Evolutionary conservation across 164 flowering plant genomes (phyloP), one percentile per base, ranked within the genome.

Genomic region (Vitis labrusca): DNA sequence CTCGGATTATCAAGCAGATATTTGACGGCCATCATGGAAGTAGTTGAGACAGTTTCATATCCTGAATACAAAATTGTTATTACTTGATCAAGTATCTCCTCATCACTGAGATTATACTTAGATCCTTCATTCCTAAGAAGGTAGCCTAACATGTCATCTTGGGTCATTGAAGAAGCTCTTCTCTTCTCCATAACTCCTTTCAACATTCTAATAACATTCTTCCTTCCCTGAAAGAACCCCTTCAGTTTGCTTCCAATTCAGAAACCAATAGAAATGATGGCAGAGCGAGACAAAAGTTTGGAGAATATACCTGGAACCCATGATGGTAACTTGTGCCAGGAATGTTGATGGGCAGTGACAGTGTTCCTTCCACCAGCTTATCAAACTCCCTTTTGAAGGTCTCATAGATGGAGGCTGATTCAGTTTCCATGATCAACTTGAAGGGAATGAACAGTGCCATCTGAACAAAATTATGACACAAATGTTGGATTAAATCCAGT

Each of bases 391-490:
- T 81, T 82, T 70, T 85, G 81, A 96, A 87, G 16, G 64, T 78
- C 51, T 84, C 65, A 37, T 82, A 70, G 16, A 86, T 58, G 11
- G 85, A 73, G 37, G 77, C 66, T 0, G 91, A 84, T 70, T 86
- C 90, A 8, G 59, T 53, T 14, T 92, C 90, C 0, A 85, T 88
- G 57, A 93, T 88, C 76, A 93, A 98, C 72, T 86, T 86, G 12
- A 93, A 76, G 0, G 98, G 83, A 10, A 95, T 91, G 4, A 89
- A 74, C 57, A 96, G 73, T 1, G 98, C 97, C 99, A 96, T 96
- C 97, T 96, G 82, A 48, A 75, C 14, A 30, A 47, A 66, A 66
- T 47, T 53, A 23, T 10, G 7, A 67, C 19, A 47, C 29, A 63
- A 50, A 72, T 17, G 8, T 13, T 29, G 14, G 27, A 29, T 49